A percentile compares a stretch with the other conserved stretches of the same genome.
Evolutionary conservation across 75 land plant species (phyloP).

Genomic region (Sequoiadendron giganteum): DNA sequence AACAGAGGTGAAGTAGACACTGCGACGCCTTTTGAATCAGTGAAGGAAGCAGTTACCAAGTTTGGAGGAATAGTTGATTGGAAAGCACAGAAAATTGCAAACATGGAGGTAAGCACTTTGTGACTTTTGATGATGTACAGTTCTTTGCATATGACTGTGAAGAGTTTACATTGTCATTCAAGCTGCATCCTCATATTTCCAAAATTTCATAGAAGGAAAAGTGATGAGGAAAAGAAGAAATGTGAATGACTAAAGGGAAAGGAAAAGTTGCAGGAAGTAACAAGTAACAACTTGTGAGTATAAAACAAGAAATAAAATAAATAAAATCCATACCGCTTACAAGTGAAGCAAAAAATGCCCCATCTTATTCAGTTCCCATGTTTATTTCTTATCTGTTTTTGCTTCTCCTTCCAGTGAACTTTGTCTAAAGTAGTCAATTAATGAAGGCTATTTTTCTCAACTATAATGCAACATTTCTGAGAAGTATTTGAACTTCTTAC

Average conservation of each 20-base stretch:
- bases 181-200: background rate
- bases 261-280: background rate
- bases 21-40: slow-evolving; percentile 77
- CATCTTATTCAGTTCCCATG: background rate
- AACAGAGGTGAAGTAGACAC: slow-evolving; percentile 65
- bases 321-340: background rate
- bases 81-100: slow-evolving; percentile 56
- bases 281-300: background rate
- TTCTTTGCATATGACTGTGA: background rate
- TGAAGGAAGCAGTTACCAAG: slow-evolving; percentile 70
- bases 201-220: background rate
- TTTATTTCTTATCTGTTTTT: background rate
- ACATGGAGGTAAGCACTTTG: slow-evolving; percentile 48
- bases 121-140: background rate
- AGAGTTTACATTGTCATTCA: background rate
- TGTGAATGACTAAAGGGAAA: background rate
- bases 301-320: background rate
- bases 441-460: background rate
- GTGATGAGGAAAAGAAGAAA: background rate
- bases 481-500: background rate
- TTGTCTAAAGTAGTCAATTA: background rate
- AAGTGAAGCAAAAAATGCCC: background rate
- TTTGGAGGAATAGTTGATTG: slow-evolving; percentile 75
- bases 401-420: background rate
- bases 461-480: background rate